A percentile compares a stretch with the other conserved stretches of the same genome.
Conservation (phyloP, 768 basidiomycete genomes). For the Solioccasus polychromus region DNA sequence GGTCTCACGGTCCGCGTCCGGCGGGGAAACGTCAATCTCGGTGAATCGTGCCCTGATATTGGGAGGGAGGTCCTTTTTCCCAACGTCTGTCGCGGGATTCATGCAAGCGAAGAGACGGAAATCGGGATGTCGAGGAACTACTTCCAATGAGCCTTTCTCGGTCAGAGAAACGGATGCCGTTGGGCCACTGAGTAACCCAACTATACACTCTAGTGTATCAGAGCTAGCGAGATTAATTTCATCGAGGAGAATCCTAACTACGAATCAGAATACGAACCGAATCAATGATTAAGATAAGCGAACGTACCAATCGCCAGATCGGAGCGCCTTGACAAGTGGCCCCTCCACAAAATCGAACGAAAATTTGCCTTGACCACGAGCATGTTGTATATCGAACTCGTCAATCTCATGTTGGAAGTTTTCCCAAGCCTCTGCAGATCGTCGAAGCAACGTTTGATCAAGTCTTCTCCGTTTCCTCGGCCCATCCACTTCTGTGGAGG, state of each 20-base stretch:
- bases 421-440: conserved; percentile 59
- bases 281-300: background rate
- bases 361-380: conserved; percentile 84
- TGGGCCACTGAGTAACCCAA: conserved; percentile 81
- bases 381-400: conserved; percentile 85
- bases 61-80: conserved; percentile 94
- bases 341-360: conserved; percentile 96
- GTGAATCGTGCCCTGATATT: conserved; percentile 91
- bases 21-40: conserved; percentile 92
- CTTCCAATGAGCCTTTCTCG: conserved; percentile 88
- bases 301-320: conserved; percentile 85
- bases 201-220: conserved; percentile 91
- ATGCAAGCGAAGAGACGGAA: conserved; percentile 98
- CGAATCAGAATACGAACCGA: conserved; percentile 1
- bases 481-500: conserved; percentile 37
- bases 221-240: conserved; percentile 94
- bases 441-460: conserved; percentile 39
- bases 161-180: conserved; percentile 88
- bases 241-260: conserved; percentile 82
- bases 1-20: conserved; percentile 89
- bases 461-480: conserved; percentile 74
- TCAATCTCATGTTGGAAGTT: conserved; percentile 64
- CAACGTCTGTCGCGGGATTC: conserved; percentile 99
- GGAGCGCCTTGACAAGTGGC: conserved; percentile 87
- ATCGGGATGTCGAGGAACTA: conserved; percentile 87